phyloP scores from a whole-genome alignment of 768 basidiomycete species.

The Panaeolus papilionaceus region DNA sequence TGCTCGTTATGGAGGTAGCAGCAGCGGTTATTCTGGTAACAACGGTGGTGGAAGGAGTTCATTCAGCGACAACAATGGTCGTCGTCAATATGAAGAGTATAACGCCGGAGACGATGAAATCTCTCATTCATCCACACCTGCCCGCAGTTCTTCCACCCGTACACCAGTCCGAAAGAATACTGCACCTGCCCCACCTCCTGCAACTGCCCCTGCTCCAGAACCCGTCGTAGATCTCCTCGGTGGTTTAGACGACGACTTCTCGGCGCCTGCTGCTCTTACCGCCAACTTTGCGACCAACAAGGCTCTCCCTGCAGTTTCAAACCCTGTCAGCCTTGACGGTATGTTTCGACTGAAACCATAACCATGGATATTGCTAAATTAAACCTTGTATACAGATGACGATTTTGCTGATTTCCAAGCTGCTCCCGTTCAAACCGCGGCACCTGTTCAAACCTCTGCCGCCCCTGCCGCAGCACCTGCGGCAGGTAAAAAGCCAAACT shows the following conservation, averaged over 20 bases:
- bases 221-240: conserved; percentile 78
- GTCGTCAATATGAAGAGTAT: conserved; percentile 88
- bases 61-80: conserved; percentile 63
- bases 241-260: conserved; percentile 73
- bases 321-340: conserved; percentile 50
- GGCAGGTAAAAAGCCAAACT: conserved; percentile 37
- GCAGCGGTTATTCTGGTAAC: conserved; percentile 36
- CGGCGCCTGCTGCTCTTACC: conserved; percentile 38
- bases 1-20: conserved; percentile 30
- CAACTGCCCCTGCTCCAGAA: conserved; percentile 41
- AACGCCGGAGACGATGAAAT: conserved; percentile 93
- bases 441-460: conserved; percentile 30
- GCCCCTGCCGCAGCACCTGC: conserved; percentile 32
- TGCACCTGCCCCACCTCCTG: conserved; percentile 37
- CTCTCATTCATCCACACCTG: conserved; percentile 35
- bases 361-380: neutral
- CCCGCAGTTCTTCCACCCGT: conserved; percentile 36
- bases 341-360: conserved; percentile 19
- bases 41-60: conserved; percentile 21
- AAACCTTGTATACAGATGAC: conserved; percentile 57
- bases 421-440: conserved; percentile 55
- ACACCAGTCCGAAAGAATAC: conserved; percentile 44
- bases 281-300: conserved; percentile 52
- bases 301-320: conserved; percentile 56
- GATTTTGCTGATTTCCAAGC: conserved; percentile 90